These are phyloP conservation scores for Dimargaris cristalligena DNA, from an alignment of 192 early-diverging fungal genomes.

Conservation along the genomic window DNA sequence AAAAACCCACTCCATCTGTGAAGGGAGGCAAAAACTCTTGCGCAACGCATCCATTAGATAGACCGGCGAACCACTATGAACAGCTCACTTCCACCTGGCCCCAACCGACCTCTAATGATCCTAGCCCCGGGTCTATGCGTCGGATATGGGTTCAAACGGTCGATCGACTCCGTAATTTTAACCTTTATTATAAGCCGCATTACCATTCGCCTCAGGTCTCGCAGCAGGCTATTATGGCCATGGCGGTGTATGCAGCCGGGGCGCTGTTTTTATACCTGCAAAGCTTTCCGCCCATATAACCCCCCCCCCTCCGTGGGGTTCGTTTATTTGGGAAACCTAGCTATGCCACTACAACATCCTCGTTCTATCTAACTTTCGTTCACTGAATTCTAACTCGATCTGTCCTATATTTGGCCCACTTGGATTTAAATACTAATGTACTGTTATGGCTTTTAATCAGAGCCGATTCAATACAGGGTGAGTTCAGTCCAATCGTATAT, in stretches of 20 bases:
- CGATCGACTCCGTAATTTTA: neutral
- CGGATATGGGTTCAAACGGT: neutral
- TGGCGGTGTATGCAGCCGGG: neutral
- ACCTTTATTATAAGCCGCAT: neutral
- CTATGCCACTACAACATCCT: no score
- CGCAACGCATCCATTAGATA: neutral
- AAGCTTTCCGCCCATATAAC: neutral
- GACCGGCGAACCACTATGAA: neutral
- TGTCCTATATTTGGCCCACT: no score
- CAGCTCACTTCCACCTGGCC: neutral
- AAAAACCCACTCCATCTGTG: neutral
- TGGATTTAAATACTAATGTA: no score
- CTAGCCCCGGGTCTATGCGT: neutral
- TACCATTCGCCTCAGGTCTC: neutral
- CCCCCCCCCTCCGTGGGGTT: no score
- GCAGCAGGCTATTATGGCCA: neutral
- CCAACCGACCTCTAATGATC: neutral
- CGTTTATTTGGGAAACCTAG: no score
- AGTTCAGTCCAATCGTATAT: no score
- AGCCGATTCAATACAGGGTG: no score
- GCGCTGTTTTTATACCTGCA: neutral
- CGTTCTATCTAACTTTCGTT: no score
- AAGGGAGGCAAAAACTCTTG: neutral
- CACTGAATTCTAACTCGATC: no score
- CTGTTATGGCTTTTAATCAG: no score